Evolutionary conservation across 805 yeast genomes (phyloP).

Genomic region (Schizosaccharomyces cryophilus): DNA sequence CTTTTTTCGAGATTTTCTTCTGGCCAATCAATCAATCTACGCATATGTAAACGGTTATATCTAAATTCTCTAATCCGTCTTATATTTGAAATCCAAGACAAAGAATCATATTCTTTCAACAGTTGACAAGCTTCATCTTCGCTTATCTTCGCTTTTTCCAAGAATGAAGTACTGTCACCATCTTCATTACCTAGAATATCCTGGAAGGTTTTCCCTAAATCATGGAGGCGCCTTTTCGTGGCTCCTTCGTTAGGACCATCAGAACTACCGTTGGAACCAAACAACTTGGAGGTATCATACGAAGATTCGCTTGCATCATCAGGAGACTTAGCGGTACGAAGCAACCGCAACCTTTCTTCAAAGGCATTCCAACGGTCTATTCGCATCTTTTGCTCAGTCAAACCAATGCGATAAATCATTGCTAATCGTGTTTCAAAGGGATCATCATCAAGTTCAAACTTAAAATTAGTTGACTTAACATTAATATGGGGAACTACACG

Average conservation of each 20-base stretch:
- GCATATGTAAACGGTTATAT: constrained; percentile 5
- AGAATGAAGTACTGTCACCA: neutral
- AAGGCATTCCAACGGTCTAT: constrained; percentile 24
- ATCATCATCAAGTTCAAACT: constrained; percentile 59
- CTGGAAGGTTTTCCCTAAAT: neutral
- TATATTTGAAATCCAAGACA: constrained; percentile 39
- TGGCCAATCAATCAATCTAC: constrained; percentile 13
- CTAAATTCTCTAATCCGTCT: constrained; percentile 13
- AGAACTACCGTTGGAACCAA: neutral
- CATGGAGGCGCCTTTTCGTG: neutral
- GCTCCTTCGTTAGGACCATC: neutral
- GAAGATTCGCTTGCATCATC: neutral
- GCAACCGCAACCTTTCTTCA: constrained; percentile 14
- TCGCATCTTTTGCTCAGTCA: constrained; percentile 28
- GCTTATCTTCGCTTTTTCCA: neutral
- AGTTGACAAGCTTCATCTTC: neutral
- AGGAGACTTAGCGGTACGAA: constrained; percentile 5
- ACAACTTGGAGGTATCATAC: neutral
- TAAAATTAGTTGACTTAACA: constrained; percentile 29
- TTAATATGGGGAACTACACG: constrained; percentile 22
- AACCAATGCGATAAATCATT: constrained; percentile 39
- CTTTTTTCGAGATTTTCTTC: constrained; percentile 13
- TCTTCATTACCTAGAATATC: neutral
- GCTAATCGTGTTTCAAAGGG: constrained; percentile 62
- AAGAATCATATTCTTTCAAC: constrained; percentile 11